Evolutionary conservation across 2,329 filamentous ascomycete species (phyloP).

Genomic region (Claviceps capensis): DNA sequence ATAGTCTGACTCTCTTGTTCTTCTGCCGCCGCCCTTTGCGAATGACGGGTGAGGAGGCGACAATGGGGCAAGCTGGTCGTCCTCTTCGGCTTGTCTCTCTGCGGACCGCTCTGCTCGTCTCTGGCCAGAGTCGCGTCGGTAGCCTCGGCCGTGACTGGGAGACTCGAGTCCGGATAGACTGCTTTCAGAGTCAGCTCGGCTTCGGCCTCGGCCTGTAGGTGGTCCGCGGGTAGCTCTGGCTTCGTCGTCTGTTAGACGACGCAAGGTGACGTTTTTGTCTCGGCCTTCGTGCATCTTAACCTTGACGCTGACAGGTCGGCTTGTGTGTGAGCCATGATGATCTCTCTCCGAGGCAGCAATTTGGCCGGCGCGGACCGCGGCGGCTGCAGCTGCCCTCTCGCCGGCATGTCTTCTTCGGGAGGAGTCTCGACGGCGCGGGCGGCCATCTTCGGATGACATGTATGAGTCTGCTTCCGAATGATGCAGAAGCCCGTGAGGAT

Average conservation of each 20-base stretch:
- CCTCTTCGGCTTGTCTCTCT: constrained; percentile 29
- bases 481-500: constrained; percentile 31
- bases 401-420: constrained; percentile 32
- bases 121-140: constrained; percentile 39
- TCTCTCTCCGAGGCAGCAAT: constrained; percentile 29
- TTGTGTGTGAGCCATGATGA: constrained; percentile 26
- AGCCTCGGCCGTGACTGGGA: constrained; percentile 30
- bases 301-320: constrained; percentile 42
- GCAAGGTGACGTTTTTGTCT: constrained; percentile 46
- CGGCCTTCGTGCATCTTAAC: constrained; percentile 47
- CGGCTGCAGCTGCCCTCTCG: constrained; percentile 32
- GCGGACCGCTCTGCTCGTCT: constrained; percentile 31
- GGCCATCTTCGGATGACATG: constrained; percentile 18
- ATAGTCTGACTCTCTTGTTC: constrained; percentile 46
- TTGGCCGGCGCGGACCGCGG: constrained; percentile 31
- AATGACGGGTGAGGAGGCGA: constrained; percentile 44
- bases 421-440: constrained; percentile 28
- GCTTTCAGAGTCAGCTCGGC: constrained; percentile 37
- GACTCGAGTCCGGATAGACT: constrained; percentile 44
- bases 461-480: constrained; percentile 16
- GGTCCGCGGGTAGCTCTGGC: constrained; percentile 28
- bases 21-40: constrained; percentile 33
- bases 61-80: constrained; percentile 28
- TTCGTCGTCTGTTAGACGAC: constrained; percentile 48
- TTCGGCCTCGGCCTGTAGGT: constrained; percentile 9